These are phyloP conservation scores for Pestalotiopsis fici DNA, from an alignment of 2,329 filamentous ascomycete genomes.

Conservation along the genomic window DNA sequence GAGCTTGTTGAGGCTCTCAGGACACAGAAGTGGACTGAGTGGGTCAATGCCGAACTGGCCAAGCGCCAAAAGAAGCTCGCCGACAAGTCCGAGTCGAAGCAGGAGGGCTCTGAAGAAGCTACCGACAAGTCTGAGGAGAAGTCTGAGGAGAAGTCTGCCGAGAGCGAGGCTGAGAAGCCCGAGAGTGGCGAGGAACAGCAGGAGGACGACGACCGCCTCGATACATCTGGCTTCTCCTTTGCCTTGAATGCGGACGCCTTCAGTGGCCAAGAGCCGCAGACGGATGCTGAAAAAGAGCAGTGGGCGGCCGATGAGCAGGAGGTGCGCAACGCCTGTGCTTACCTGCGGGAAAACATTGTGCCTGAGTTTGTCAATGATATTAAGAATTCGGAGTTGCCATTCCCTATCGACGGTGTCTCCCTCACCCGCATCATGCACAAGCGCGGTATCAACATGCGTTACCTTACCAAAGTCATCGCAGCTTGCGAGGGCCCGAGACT, in stretches of 20 bases:
- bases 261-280: slow-evolving; percentile 88
- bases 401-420: slow-evolving; percentile 97
- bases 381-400: slow-evolving; percentile 89
- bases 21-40: slow-evolving; percentile 84
- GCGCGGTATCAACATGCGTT: slow-evolving; percentile 94
- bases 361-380: slow-evolving; percentile 86
- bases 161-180: slow-evolving; percentile 18
- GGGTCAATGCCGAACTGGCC: slow-evolving; percentile 77
- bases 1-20: slow-evolving; percentile 88
- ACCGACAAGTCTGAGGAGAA: slow-evolving; percentile 30
- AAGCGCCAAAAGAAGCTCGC: slow-evolving; percentile 26
- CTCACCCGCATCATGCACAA: slow-evolving; percentile 89
- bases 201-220: slow-evolving; percentile 68
- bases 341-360: slow-evolving; percentile 75
- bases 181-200: slow-evolving; percentile 35
- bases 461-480: slow-evolving; percentile 82
- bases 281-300: slow-evolving; percentile 84
- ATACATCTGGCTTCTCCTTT: slow-evolving; percentile 85
- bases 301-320: slow-evolving; percentile 84
- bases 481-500: slow-evolving; percentile 72
- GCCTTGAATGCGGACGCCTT: slow-evolving; percentile 93
- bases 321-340: slow-evolving; percentile 80
- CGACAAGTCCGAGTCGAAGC: slow-evolving; percentile 34
- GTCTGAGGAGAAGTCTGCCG: neutral
- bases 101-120: slow-evolving; percentile 22